Evolutionary conservation across 306 rosid genomes (phyloP), one percentile per base, ranked within the genome.

Genomic region (Vigna trinervia): DNA sequence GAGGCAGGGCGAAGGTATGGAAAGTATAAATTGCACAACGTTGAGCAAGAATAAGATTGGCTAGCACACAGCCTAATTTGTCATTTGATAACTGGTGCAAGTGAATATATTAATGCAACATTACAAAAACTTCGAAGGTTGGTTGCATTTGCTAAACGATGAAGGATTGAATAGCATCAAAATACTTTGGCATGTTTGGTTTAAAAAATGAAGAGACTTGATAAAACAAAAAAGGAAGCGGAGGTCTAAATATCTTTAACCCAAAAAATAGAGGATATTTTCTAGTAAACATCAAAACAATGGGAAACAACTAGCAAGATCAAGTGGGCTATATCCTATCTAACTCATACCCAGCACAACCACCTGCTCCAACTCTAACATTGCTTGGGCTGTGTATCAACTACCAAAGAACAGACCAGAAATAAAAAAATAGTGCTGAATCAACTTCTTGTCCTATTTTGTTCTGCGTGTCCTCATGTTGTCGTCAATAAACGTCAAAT

Each of bases 1-100:
- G 28, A 1, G 41, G 41, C 41, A 6, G 41, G 41, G 8, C 23
- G 30, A 4, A 58, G 6, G 19, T 45, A 59, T 65, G 23, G 66
- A 73, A 52, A 53, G 32, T 73, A 45, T n/a, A 68, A 46, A 61
- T 61, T 32, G 41, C 15, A 62, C 45, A 47, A 22, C 74, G 58
- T 17, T 34, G 39, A 81, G 57, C 57, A 75, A 58, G 66, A 81
- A 80, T 57, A 46, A 45, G 7, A 38, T 54, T 53, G 53, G 28
- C 23, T 73, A 46, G 53, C 51, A 45, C 43, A 56, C 68, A 20
- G 48, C 57, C 80, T 68, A 47, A 32, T 19, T 60, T 2, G 61
- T 51, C 51, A 64, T 17, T 5, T 32, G 28, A 43, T 34, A 66
- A 59, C 28, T 12, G 39, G 41, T 30, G 41, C 61, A 52, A 46